Percentiles rank a stretch among this genome's conserved stretches.
phyloP scores from a whole-genome alignment of 768 basidiomycete species.

The Exsudoporus frostii region DNA sequence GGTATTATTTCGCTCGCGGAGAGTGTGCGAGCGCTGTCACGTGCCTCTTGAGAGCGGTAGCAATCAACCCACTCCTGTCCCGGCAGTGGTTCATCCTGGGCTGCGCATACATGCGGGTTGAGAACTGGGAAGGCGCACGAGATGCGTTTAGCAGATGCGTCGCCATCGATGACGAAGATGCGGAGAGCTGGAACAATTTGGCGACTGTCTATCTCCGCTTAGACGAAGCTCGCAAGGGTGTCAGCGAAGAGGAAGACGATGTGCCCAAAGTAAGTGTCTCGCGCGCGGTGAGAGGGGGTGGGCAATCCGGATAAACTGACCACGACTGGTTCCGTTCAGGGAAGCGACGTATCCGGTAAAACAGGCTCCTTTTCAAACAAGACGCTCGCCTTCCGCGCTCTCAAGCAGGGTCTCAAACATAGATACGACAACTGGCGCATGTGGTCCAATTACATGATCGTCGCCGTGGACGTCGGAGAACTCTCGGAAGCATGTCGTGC shows the following conservation, averaged over 20 bases:
- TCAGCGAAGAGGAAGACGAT: conserved; percentile 28
- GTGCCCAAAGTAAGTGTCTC: conserved; percentile 21
- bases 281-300: neutral
- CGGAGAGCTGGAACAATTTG: conserved; percentile 97
- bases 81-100: conserved; percentile 97
- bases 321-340: conserved; percentile 22
- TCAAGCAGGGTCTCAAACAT: conserved; percentile 83
- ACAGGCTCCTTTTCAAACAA: conserved; percentile 69
- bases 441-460: conserved; percentile 98
- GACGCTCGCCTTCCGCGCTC: conserved; percentile 85
- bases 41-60: conserved; percentile 71
- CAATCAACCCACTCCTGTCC: conserved; percentile 84
- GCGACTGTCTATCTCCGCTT: conserved; percentile 92
- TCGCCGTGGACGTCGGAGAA: conserved; percentile 91
- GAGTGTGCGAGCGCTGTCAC: conserved; percentile 61
- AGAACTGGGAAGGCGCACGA: conserved; percentile 81
- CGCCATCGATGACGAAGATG: conserved; percentile 91
- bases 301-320: conserved; percentile 9
- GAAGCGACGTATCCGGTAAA: conserved; percentile 17
- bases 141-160: conserved; percentile 86
- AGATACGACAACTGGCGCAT: conserved; percentile 94
- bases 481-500: conserved; percentile 85
- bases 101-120: conserved; percentile 77
- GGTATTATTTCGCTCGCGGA: conserved; percentile 67
- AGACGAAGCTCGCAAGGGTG: conserved; percentile 41